These are phyloP conservation scores for Chaetomiaceae sp. DNA, from an alignment of 2,329 filamentous ascomycete genomes.

Conservation along the genomic window DNA sequence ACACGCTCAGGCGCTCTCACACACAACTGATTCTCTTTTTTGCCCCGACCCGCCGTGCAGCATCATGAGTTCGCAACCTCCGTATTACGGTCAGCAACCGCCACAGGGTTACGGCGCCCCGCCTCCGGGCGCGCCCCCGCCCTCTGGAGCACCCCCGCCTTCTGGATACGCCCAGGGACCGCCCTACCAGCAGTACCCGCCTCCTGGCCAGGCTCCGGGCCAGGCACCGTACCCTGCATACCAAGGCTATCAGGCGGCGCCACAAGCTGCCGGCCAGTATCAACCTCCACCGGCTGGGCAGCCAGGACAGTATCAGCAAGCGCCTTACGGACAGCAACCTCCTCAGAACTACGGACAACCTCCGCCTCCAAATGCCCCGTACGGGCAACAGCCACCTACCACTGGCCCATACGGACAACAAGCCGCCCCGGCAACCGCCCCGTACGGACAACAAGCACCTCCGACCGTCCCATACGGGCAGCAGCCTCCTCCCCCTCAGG, in stretches of 20 bases:
- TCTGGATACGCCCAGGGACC: constrained; percentile 33
- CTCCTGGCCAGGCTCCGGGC: constrained; percentile 4
- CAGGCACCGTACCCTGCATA: constrained; percentile 23
- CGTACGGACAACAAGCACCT: constrained; percentile 1
- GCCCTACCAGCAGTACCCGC: constrained; percentile 20
- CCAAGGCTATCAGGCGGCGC: constrained; percentile 37
- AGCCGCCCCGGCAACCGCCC: background rate
- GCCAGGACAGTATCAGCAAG: background rate
- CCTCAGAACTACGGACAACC: background rate
- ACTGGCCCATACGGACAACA: background rate
- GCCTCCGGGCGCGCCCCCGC: constrained; percentile 18
- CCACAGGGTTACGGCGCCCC: constrained; percentile 8
- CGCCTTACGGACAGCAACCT: background rate
- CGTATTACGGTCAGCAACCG: constrained; percentile 11
- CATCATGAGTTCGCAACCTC: constrained; percentile 6
- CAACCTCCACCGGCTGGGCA: constrained; percentile 30
- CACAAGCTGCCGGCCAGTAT: no score
- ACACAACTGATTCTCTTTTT: no score
- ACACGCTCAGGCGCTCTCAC: no score
- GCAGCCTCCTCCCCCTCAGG: constrained; percentile 22
- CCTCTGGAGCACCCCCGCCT: constrained; percentile 25
- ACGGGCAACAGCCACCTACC: background rate
- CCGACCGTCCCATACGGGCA: background rate
- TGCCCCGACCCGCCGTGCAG: no score
- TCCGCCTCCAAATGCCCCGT: background rate